These are phyloP conservation scores for Chimonanthus salicifolius DNA, from an alignment of 164 flowering plant species.

Conservation along the genomic window DNA sequence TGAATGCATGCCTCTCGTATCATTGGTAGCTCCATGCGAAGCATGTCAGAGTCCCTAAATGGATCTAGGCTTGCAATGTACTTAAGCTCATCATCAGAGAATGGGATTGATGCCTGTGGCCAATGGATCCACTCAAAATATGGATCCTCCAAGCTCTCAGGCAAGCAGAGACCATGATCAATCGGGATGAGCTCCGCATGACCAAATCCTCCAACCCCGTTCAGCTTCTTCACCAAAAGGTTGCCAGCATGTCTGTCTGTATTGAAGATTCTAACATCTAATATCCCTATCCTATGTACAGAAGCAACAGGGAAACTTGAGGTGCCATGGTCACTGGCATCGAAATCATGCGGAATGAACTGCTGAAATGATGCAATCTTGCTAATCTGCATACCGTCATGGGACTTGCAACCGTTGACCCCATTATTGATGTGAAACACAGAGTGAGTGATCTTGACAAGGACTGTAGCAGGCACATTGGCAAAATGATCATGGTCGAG, in stretches of 20 bases:
- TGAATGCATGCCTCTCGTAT: conserved; percentile 60
- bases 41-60: conserved; percentile 47
- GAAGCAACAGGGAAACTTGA: conserved; percentile 14
- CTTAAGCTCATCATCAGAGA: conserved; percentile 59
- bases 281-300: conserved; percentile 17
- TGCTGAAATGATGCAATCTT: conserved; percentile 18
- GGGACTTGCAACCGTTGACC: conserved; percentile 23
- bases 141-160: conserved; percentile 68
- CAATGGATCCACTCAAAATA: conserved; percentile 77
- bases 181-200: conserved; percentile 62
- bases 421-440: conserved; percentile 23
- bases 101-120: conserved; percentile 73
- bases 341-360: conserved; percentile 17
- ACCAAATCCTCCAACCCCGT: conserved; percentile 43
- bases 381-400: conserved; percentile 4
- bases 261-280: conserved; percentile 9
- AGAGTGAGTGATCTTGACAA: conserved; percentile 53
- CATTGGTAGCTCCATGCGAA: conserved; percentile 58
- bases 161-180: conserved; percentile 69
- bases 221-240: conserved; percentile 51
- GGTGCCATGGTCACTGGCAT: conserved; percentile 12
- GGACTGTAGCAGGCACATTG: conserved; percentile 57
- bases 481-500: conserved; percentile 58
- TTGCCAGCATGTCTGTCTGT: conserved; percentile 64
- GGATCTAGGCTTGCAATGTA: conserved; percentile 56